These are phyloP conservation scores for Umbelopsis sp. DNA, from an alignment of 192 early-diverging fungal genomes.

Conservation along the genomic window DNA sequence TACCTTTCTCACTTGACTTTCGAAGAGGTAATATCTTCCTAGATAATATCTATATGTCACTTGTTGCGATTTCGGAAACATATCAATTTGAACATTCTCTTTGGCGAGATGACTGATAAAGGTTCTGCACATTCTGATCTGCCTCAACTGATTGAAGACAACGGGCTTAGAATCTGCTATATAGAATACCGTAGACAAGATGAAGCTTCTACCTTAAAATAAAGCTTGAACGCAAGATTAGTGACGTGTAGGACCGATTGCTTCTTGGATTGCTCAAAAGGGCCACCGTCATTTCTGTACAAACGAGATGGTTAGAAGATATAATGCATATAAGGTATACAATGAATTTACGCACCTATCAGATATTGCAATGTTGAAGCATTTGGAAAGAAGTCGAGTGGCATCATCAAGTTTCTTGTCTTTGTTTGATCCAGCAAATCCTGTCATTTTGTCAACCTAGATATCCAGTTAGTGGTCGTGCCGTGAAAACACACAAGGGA, in stretches of 20 bases:
- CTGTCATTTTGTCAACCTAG: slow-evolving; percentile 24
- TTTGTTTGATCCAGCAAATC: slow-evolving; percentile 18
- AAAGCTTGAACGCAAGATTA: slow-evolving; percentile 49
- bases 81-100: slow-evolving; percentile 31
- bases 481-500: not conserved
- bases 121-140: slow-evolving; percentile 48
- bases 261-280: slow-evolving; percentile 43
- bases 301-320: not conserved
- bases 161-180: too few species aligned
- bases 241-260: slow-evolving; percentile 43
- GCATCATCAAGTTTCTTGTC: slow-evolving; percentile 31
- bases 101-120: slow-evolving; percentile 46
- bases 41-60: slow-evolving; percentile 52
- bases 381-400: slow-evolving; percentile 39
- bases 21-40: slow-evolving; percentile 48
- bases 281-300: slow-evolving; percentile 13
- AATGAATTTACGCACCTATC: slow-evolving; percentile 36
- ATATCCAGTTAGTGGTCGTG: not conserved
- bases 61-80: slow-evolving; percentile 51
- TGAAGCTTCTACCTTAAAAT: slow-evolving; percentile 46
- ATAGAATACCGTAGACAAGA: not conserved
- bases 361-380: slow-evolving; percentile 47
- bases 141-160: slow-evolving; percentile 30
- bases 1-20: slow-evolving; percentile 43
- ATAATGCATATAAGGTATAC: not conserved